Evolutionary conservation across 441 rosid genomes (phyloP).

Genomic region (Brassica hybrid): DNA sequence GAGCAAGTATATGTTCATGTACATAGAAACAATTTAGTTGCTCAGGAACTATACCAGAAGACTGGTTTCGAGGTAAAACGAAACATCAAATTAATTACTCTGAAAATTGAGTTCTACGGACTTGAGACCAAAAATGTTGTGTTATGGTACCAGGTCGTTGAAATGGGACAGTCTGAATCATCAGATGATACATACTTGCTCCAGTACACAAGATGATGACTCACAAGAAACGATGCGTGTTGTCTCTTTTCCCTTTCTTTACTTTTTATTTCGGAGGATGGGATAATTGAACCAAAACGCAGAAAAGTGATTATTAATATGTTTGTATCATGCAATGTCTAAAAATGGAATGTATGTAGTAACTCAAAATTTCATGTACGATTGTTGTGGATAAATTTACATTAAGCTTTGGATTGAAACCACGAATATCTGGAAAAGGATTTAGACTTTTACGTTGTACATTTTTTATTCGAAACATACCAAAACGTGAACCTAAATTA

Average conservation of each 20-base stretch:
- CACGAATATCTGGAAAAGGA: constrained; percentile 4
- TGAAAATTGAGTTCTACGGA: neutral
- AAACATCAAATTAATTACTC: constrained; percentile 12
- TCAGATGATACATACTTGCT: constrained; percentile 65
- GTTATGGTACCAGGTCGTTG: constrained; percentile 59
- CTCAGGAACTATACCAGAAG: constrained; percentile 66
- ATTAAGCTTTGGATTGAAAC: neutral
- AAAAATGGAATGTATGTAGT: neutral
- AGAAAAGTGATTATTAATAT: neutral
- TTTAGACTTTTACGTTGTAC: neutral
- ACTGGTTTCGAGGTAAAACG: constrained; percentile 71
- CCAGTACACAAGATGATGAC: constrained; percentile 43
- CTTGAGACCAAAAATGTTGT: constrained; percentile 16
- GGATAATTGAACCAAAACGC: constrained; percentile 24
- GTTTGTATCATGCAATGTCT: constrained; percentile 16
- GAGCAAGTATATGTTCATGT: constrained; percentile 76
- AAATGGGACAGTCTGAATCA: constrained; percentile 53
- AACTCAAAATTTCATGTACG: constrained; percentile 3
- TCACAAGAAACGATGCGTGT: neutral
- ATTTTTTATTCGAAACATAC: neutral
- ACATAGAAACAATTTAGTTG: constrained; percentile 62
- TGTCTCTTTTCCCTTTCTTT: constrained; percentile 30
- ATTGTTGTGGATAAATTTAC: constrained; percentile 17
- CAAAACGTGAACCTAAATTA: neutral
- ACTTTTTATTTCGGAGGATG: constrained; percentile 21